Percentiles rank a stretch among this genome's conserved stretches.
phyloP scores from a whole-genome alignment of 2,329 filamentous ascomycete species.

The Parascedosporium putredinis region DNA sequence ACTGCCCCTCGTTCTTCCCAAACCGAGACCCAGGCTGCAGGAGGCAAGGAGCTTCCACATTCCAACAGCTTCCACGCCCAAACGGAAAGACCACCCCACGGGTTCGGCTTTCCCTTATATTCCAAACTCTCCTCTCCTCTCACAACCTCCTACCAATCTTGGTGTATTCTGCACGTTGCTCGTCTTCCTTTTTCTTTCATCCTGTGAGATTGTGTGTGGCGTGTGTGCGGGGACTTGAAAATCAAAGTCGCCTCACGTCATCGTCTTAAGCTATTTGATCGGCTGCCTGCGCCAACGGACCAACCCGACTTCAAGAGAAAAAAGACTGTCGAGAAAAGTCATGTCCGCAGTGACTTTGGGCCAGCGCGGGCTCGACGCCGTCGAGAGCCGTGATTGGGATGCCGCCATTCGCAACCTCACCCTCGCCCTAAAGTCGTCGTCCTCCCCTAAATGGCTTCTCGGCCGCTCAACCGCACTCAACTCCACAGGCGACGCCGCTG shows the following conservation, averaged over 20 bases:
- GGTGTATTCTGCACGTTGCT: too few relatives aligned
- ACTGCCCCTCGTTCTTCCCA: not conserved
- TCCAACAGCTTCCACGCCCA: not conserved
- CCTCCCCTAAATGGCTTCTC: constrained; percentile 69
- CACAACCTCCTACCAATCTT: too few relatives aligned
- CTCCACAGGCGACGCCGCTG: constrained; percentile 46
- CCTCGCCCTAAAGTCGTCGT: constrained; percentile 52
- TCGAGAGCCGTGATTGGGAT: constrained; percentile 52
- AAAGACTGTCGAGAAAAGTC: constrained; percentile 4
- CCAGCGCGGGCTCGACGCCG: constrained; percentile 53
- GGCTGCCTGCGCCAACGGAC: too few relatives aligned
- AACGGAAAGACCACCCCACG: too few relatives aligned
- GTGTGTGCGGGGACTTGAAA: too few relatives aligned
- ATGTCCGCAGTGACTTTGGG: constrained; percentile 45
- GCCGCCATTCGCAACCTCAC: constrained; percentile 60
- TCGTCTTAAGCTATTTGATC: too few relatives aligned
- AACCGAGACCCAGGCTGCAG: too few relatives aligned
- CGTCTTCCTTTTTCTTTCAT: not conserved
- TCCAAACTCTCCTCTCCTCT: too few relatives aligned
- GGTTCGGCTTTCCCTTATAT: too few relatives aligned
- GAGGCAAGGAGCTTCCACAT: too few relatives aligned
- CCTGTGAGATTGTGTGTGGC: too few relatives aligned
- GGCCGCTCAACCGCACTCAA: constrained; percentile 72
- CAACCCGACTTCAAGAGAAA: not conserved
- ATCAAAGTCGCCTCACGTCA: too few relatives aligned